Evolutionary conservation across 1,284 basidiomycete genomes (phyloP), one percentile per base, ranked within the genome.

Genomic region (Phellopilus nigrolimitatus): DNA sequence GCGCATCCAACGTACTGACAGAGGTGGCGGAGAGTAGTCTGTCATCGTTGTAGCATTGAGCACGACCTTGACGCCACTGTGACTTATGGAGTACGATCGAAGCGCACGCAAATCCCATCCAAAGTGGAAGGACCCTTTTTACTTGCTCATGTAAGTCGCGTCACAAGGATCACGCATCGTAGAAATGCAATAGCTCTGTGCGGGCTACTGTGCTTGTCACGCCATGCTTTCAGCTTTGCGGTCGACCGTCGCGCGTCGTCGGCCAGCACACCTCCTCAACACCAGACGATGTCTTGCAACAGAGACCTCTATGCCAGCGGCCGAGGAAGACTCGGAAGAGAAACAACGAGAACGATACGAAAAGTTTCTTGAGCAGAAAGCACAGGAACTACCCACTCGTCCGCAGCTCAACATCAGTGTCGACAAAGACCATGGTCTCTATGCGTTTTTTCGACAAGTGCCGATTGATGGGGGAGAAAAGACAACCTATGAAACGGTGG

Each of bases 371-470:
- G 50, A 36, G 13, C 21, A 37, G 45, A 56, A 56, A 40, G 54
- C 34, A 21, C 24, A 38, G 12, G 54, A 56, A 43, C 31, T 30
- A 15, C 62, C 67, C 25, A 63, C 66, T 40, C 66, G 75, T 19
- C 74, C 73, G 0, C 75, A 75, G 49, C 61, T 75, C 21, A 66
- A 66, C 31, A 62, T 78, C 40, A 39, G 67, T 3, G 70, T 77
- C 27, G 68, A 75, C 54, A 66, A 71, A 15, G 74, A 82, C 54
- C 88, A 91, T 62, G 87, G 87, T 1, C 73, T 91, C 4, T 90
- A 78, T 61, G 80, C 71, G 0, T 90, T 91, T 65, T 91, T 91
- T 66, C 72, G 86, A 55, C 73, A 72, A 60, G 66, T 68, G 17
- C 61, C 62, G 42, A 61, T 65, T 31, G 68, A 71, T n/a, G 71